Evolutionary conservation across 139 green algal species (phyloP).

Genomic region (Micractinium sp.): DNA sequence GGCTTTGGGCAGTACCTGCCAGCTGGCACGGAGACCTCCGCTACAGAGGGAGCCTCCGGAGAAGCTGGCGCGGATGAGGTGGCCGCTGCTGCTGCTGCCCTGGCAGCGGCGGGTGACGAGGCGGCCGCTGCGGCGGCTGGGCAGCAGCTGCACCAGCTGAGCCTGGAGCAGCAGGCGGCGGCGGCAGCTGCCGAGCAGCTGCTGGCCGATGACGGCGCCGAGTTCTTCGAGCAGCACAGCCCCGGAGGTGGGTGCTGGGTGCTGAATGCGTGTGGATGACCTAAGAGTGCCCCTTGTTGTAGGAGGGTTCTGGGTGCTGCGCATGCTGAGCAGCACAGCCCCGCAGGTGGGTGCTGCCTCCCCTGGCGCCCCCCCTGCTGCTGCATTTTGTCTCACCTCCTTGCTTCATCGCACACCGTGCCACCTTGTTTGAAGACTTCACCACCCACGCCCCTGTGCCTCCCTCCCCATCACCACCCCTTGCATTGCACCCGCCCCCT

Average conservation of each 20-base stretch:
- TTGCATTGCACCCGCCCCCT: not conserved
- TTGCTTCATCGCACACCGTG: too few species aligned
- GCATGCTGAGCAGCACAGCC: constrained; percentile 19
- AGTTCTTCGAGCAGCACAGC: constrained; percentile 56
- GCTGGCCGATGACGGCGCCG: constrained; percentile 43
- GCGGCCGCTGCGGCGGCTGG: constrained; percentile 5
- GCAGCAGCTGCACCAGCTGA: constrained; percentile 34
- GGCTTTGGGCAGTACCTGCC: constrained; percentile 82
- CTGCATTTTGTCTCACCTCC: too few species aligned
- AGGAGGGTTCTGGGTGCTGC: not conserved
- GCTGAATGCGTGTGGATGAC: not conserved
- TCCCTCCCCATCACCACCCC: not conserved
- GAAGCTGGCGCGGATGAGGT: constrained; percentile 18
- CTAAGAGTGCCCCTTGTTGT: not conserved
- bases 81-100: not conserved
- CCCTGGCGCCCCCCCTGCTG: too few species aligned
- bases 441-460: not conserved
- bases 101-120: constrained; percentile 6
- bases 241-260: not conserved
- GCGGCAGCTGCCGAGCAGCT: not conserved
- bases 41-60: not conserved
- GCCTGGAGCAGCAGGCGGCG: constrained; percentile 20
- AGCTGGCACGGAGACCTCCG: constrained; percentile 4
- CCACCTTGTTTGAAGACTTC: too few species aligned
- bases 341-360: not conserved